Percentiles rank a stretch among this genome's conserved stretches.
Evolutionary conservation across 805 yeast genomes (phyloP).

Genomic region (Ascoidea tarda): DNA sequence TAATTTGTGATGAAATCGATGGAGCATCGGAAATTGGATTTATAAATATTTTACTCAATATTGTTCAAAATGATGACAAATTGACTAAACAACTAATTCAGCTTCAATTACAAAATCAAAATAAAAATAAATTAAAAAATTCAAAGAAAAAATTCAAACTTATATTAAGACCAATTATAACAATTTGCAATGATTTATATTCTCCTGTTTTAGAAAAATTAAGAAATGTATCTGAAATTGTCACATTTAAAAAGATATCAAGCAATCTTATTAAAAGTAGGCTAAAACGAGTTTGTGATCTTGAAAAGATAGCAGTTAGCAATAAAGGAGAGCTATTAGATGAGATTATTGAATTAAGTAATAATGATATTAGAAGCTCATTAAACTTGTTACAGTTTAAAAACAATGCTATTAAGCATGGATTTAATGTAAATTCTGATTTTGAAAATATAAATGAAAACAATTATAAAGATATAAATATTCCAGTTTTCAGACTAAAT

Average conservation of each 20-base stretch:
- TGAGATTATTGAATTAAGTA: conserved; percentile 55
- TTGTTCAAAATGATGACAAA: conserved; percentile 41
- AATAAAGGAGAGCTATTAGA: conserved; percentile 37
- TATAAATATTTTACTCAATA: conserved; percentile 39
- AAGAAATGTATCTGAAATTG: conserved; percentile 58
- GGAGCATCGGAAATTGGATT: conserved; percentile 58
- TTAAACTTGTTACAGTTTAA: conserved; percentile 68
- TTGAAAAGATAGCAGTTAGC: conserved; percentile 24
- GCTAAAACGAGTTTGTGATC: conserved; percentile 34
- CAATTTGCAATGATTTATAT: conserved; percentile 82
- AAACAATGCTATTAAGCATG: not conserved
- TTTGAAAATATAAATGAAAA: conserved; percentile 12
- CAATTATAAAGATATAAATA: conserved; percentile 40
- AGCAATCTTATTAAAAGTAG: conserved; percentile 30
- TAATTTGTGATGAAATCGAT: conserved; percentile 85
- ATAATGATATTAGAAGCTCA: conserved; percentile 78
- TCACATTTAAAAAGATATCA: conserved; percentile 49
- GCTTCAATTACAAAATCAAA: conserved; percentile 13
- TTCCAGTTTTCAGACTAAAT: conserved; percentile 56
- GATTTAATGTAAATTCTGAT: conserved; percentile 8
- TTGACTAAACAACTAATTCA: conserved; percentile 21
- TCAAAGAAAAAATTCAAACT: conserved; percentile 21
- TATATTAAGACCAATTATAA: conserved; percentile 73
- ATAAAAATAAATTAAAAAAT: conserved; percentile 10
- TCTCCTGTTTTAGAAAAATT: conserved; percentile 61